phyloP scores from a whole-genome alignment of 306 rosid species.

The Cicer cuneatum region DNA sequence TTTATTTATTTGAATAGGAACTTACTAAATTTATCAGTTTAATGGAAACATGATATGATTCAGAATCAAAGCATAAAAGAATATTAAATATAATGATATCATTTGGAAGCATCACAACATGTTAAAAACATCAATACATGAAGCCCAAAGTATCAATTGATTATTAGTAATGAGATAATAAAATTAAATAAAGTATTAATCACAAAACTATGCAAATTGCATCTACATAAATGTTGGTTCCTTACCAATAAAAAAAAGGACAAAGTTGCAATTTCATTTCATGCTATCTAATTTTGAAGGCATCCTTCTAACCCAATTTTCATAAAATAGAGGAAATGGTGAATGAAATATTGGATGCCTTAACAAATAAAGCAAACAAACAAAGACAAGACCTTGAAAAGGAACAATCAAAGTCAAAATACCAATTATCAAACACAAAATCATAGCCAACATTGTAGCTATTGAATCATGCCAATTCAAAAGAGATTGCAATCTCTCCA shows the following conservation, averaged over 20 bases:
- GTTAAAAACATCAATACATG: neutral
- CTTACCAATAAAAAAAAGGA: neutral
- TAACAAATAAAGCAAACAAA: conserved; percentile 37
- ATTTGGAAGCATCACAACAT: neutral
- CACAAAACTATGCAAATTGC: neutral
- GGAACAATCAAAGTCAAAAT: conserved; percentile 39
- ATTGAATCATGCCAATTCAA: conserved; percentile 55
- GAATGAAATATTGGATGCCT: conserved; percentile 44
- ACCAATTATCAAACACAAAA: conserved; percentile 42
- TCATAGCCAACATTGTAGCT: conserved; percentile 47
- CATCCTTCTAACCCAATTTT: conserved; percentile 55
- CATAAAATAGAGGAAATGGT: conserved; percentile 40
- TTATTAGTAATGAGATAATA: neutral
- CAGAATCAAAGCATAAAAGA: neutral
- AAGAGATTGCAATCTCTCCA: conserved; percentile 47
- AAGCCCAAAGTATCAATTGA: neutral
- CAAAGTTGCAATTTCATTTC: conserved; percentile 34
- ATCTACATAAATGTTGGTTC: neutral
- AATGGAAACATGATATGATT: neutral
- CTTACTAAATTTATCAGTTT: no score
- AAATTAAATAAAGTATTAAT: neutral
- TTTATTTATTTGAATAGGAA: no score
- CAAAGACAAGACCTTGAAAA: neutral
- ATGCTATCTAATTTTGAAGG: conserved; percentile 58
- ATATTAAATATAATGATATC: neutral